Percentiles rank a stretch among this genome's conserved stretches.
These are phyloP conservation scores for Plasmodium malariae DNA, from an alignment of 169 alveolate genomes.

Conservation along the genomic window DNA sequence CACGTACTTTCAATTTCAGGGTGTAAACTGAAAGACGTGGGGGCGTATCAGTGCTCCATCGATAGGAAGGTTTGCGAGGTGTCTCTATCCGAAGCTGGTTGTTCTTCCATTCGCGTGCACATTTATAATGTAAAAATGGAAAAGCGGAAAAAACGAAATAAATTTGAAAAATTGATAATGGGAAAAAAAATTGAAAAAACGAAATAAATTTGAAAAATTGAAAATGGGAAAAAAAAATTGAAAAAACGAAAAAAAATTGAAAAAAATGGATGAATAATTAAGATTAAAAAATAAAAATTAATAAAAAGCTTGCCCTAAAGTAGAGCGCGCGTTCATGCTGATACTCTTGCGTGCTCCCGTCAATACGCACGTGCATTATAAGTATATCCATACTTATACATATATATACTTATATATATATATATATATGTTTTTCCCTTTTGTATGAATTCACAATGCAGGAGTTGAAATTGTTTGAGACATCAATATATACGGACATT, in stretches of 20 bases:
- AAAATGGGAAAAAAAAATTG: too few relatives aligned
- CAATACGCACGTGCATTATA: too few relatives aligned
- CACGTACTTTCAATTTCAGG: background rate
- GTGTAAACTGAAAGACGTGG: slow-evolving; percentile 38
- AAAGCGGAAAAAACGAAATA: background rate
- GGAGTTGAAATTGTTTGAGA: slow-evolving; percentile 69
- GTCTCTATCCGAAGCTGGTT: slow-evolving; percentile 33
- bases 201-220: too few relatives aligned
- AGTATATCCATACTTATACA: too few relatives aligned
- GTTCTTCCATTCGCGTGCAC: slow-evolving; percentile 67
- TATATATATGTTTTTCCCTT: background rate
- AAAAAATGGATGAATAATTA: too few relatives aligned
- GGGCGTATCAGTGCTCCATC: slow-evolving; percentile 66
- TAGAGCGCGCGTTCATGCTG: too few relatives aligned
- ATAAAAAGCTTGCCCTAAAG: too few relatives aligned
- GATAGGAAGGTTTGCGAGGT: slow-evolving; percentile 57
- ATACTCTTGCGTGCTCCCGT: too few relatives aligned
- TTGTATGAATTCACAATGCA: background rate
- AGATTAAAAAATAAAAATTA: too few relatives aligned
- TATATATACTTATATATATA: background rate
- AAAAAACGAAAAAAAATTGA: too few relatives aligned
- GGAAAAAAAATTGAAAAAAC: background rate
- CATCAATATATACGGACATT: slow-evolving; percentile 63
- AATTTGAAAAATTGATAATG: background rate
- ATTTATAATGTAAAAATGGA: slow-evolving; percentile 45